Evolutionary conservation across 495 filamentous ascomycete genomes (phyloP), one percentile per base, ranked within the genome.

Genomic region (Penicillium parvum): DNA sequence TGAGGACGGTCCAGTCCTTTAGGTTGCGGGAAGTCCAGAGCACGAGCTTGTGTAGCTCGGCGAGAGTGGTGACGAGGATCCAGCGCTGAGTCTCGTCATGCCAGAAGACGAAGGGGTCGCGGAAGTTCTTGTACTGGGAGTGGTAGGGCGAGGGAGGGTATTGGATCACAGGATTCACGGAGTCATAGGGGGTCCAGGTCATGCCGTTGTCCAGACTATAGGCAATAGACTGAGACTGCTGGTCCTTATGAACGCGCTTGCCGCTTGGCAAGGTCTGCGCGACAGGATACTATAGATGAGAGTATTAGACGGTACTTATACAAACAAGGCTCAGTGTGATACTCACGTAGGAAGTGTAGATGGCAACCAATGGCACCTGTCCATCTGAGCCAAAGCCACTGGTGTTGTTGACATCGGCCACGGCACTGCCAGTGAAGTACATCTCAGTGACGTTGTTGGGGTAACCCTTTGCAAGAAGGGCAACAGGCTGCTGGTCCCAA

Each of bases 101-200:
- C 68, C 76, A 75, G 40, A 78, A 61, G 11, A 80, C 69, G 46
- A 76, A 74, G 1, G 79, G 78, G 50, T 82, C 78, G 10, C 79
- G 72, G 55, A 81, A 82, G 26, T 81, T 55, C 23, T 42, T 33
- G 22, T 46, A 60, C 21, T 65, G 53, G 7, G 46, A 42, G 41
- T 47, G 8, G 25, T 50, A 56, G 43, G 45, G 68, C 43, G 54
- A 58, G 5, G 69, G 66, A 2, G 61, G 59, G 32, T 63, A 63
- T 14, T 53, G 49, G 12, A 82, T 71, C n/a, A 82, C 65, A 2
- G 79, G 78, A 37, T 83, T 81, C 1, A 35, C 56, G 2, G 41
- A 49, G 40, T 80, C 79, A 25, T 61, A 66, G 0, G 49, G 74
- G 58, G 42, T 66, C 69, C 60, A 81, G 65, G 37, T 72, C 71